Base-by-base conservation (phyloP, 768 basidiomycete species). In the Panellus pusillus region DNA sequence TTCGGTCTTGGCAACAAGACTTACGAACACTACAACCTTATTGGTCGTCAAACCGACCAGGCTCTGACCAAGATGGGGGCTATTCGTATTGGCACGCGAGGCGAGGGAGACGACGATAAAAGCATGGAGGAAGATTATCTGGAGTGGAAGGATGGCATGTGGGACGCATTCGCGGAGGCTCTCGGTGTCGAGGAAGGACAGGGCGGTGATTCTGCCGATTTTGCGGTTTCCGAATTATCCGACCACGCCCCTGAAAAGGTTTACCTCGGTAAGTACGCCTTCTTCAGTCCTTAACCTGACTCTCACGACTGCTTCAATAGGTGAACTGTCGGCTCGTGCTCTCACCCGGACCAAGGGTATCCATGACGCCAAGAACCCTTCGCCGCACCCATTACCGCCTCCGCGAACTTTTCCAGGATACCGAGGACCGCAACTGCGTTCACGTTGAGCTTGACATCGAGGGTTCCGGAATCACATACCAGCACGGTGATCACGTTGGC, bases 91-190 rank as follows among this genome's bases (percentile, higher is more conserved):
- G 94, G 94, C 39, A 86, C 88, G 67, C 79, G 88, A 36, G 96
- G 96, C 9, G 95, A 98, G 71, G 96, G 96, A 59, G 97, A 99
- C 66, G 96, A 99, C 66, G 97, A 99, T 72, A 97, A 97, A 78
- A 93, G 90, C 67, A 98, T 99, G 95, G 96, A 99, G 70, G 96
- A 99, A 74, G 96, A 99, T 70, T 99, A 98, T 69, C 82, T 99
- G 12, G 94, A 92, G 64, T 99, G 96, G 96, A 99, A 98, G 71
- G 96, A 99, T 66, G 81, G 79, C 62, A 95, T 98, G 94, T 98
- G 94, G 91, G 86, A 89, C 15, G 84, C 85, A 5, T 91, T 98
- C 56, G 79, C 93, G n/a, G 69, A 77, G 50, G 81, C 81, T 18
- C 81, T 98, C 80, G 80, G 81, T 47, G 93, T 97, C 46, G 95